phyloP scores from a whole-genome alignment of 2,329 filamentous ascomycete genomes.

The Aspergillus pseudoglaucus region DNA sequence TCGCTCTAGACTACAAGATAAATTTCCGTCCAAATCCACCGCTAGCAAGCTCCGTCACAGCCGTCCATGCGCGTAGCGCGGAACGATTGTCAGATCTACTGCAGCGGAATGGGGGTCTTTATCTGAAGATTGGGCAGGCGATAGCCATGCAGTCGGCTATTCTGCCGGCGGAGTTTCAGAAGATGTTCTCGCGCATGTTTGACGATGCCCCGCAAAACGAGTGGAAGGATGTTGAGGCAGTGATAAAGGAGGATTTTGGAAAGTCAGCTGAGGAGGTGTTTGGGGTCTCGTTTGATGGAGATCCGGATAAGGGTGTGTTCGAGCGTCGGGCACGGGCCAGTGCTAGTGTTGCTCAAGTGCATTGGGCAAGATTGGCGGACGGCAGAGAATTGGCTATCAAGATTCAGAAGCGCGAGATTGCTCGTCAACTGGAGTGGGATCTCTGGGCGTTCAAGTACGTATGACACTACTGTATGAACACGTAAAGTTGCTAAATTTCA shows the following conservation, averaged over 20 bases:
- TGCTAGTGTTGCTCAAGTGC: slow-evolving; percentile 92
- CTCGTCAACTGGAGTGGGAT: slow-evolving; percentile 86
- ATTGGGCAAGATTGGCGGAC: slow-evolving; percentile 82
- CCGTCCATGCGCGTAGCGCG: slow-evolving; percentile 77
- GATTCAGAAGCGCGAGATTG: slow-evolving; percentile 93
- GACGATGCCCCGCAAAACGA: slow-evolving; percentile 92
- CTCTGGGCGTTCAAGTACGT: slow-evolving; percentile 84
- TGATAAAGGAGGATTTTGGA: slow-evolving; percentile 83
- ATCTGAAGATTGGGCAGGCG: slow-evolving; percentile 96
- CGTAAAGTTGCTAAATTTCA: slow-evolving; percentile 9
- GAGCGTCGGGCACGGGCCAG: slow-evolving; percentile 65
- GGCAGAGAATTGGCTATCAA: slow-evolving; percentile 92
- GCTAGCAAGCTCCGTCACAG: slow-evolving; percentile 64
- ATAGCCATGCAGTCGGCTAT: slow-evolving; percentile 97
- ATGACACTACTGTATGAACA: not conserved
- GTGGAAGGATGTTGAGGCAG: slow-evolving; percentile 77
- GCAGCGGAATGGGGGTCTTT: slow-evolving; percentile 81
- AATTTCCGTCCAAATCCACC: slow-evolving; percentile 82
- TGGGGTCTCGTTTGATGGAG: slow-evolving; percentile 72
- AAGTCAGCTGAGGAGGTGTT: slow-evolving; percentile 84
- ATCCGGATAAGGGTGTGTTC: slow-evolving; percentile 58
- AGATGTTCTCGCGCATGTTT: slow-evolving; percentile 95
- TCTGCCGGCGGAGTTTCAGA: slow-evolving; percentile 86
- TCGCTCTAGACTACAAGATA: slow-evolving; percentile 90
- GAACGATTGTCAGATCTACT: slow-evolving; percentile 75